phyloP scores from a whole-genome alignment of 495 filamentous ascomycete species.

The Penicillium cataractarum region DNA sequence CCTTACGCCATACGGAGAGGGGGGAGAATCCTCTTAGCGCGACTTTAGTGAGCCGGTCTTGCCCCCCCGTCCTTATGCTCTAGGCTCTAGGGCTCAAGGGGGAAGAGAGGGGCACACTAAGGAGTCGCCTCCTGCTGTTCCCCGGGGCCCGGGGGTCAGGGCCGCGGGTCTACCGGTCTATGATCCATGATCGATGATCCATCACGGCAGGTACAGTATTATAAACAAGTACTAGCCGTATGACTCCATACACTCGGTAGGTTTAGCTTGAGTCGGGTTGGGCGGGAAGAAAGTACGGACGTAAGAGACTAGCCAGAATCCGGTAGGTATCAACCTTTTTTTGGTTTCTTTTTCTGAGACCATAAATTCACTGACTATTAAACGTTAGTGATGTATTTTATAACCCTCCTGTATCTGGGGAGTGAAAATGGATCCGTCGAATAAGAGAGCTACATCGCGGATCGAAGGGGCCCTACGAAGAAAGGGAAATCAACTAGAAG shows the following conservation, averaged over 20 bases:
- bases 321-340: slow-evolving; percentile 8
- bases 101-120: slow-evolving; percentile 26
- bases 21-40: slow-evolving; percentile 36
- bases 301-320: background rate
- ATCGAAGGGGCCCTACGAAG: background rate
- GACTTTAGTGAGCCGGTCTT: slow-evolving; percentile 19
- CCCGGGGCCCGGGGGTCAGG: slow-evolving; percentile 46
- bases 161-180: slow-evolving; percentile 38
- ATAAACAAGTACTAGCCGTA: background rate
- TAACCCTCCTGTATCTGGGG: no score
- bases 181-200: slow-evolving; percentile 18
- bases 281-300: slow-evolving; percentile 2
- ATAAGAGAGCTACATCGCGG: slow-evolving; percentile 9
- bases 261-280: background rate
- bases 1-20: slow-evolving; percentile 35
- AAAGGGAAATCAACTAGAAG: background rate
- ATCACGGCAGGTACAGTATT: slow-evolving; percentile 11
- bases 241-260: background rate
- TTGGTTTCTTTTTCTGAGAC: background rate
- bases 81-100: slow-evolving; percentile 9
- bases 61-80: background rate
- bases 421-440: slow-evolving; percentile 20
- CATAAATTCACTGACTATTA: background rate
- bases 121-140: slow-evolving; percentile 37
- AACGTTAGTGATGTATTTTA: background rate